A percentile compares a stretch with the other conserved stretches of the same genome.
phyloP scores from a whole-genome alignment of 164 flowering plant genomes.

The Dillenia suffruticosa region DNA sequence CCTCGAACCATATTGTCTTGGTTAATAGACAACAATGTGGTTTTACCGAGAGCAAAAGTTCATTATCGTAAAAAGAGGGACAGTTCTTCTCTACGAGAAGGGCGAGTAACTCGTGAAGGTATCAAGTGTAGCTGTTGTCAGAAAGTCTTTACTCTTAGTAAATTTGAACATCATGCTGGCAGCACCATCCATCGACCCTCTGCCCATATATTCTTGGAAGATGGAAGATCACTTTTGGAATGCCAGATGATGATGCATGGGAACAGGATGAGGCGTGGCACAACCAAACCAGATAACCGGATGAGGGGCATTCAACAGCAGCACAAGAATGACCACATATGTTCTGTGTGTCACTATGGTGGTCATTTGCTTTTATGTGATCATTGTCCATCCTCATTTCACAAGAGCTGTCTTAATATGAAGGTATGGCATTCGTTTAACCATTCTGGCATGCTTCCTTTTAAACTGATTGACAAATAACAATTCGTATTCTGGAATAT shows the following conservation, averaged over 20 bases:
- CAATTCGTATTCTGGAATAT: not conserved
- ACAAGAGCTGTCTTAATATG: constrained; percentile 59
- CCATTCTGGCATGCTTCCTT: not conserved
- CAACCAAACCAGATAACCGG: constrained; percentile 7
- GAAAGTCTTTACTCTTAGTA: constrained; percentile 34
- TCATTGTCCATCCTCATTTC: constrained; percentile 83
- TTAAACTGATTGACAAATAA: constrained; percentile 3
- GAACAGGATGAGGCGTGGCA: constrained; percentile 5
- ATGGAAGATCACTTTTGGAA: constrained; percentile 80
- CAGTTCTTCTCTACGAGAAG: constrained; percentile 28
- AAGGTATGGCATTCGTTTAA: constrained; percentile 39
- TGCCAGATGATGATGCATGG: constrained; percentile 49
- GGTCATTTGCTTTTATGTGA: constrained; percentile 81
- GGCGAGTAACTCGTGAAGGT: constrained; percentile 64
- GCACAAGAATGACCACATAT: constrained; percentile 50
- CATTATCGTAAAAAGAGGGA: constrained; percentile 27
- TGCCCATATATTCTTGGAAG: constrained; percentile 58
- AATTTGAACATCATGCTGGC: constrained; percentile 75
- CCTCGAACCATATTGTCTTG: constrained; percentile 66
- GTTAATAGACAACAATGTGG: constrained; percentile 71
- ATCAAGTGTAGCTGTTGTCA: constrained; percentile 81
- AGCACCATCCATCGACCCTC: constrained; percentile 39
- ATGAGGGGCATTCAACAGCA: constrained; percentile 14
- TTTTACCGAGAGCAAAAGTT: constrained; percentile 66
- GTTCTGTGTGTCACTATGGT: constrained; percentile 78